Percentiles rank a stretch among this genome's conserved stretches.
These are phyloP conservation scores for Ephemerocybe angulata DNA, from an alignment of 768 basidiomycete genomes.

Conservation along the genomic window DNA sequence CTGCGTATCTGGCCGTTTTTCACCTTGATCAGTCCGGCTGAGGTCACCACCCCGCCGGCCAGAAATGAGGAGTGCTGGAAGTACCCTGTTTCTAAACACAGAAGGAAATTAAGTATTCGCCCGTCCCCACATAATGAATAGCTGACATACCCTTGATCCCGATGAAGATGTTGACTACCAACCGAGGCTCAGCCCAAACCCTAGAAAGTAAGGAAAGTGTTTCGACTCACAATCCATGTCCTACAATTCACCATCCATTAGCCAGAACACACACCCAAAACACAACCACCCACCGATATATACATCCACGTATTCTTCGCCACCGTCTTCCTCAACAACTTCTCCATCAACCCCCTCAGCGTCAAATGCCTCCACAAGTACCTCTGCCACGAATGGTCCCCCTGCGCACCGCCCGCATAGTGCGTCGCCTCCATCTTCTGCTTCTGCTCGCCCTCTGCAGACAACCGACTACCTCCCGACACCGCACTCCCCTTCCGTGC, in stretches of 20 bases:
- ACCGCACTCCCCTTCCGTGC: too few relatives aligned
- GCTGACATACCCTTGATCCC: slow-evolving; percentile 67
- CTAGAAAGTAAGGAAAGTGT: not conserved
- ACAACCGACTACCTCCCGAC: too few relatives aligned
- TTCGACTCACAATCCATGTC: slow-evolving; percentile 47
- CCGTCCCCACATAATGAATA: too few relatives aligned
- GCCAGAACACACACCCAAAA: not conserved
- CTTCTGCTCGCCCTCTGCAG: too few relatives aligned
- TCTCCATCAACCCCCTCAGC: slow-evolving; percentile 46
- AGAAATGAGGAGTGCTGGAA: slow-evolving; percentile 69
- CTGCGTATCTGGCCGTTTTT: slow-evolving; percentile 58
- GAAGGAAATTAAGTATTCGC: too few relatives aligned
- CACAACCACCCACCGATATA: slow-evolving; percentile 43
- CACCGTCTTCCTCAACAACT: slow-evolving; percentile 55
- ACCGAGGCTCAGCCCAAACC: not conserved
- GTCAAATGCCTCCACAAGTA: slow-evolving; percentile 46
- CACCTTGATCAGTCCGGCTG: slow-evolving; percentile 63
- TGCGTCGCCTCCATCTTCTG: slow-evolving; percentile 38
- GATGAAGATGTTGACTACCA: slow-evolving; percentile 57
- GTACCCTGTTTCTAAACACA: slow-evolving; percentile 40
- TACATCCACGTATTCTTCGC: slow-evolving; percentile 67
- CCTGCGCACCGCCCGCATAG: slow-evolving; percentile 32
- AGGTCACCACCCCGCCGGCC: slow-evolving; percentile 56
- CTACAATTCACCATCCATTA: slow-evolving; percentile 23
- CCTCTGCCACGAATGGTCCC: slow-evolving; percentile 35